These are phyloP conservation scores for Termitomyces sp. DNA, from an alignment of 768 basidiomycete species.

Conservation along the genomic window DNA sequence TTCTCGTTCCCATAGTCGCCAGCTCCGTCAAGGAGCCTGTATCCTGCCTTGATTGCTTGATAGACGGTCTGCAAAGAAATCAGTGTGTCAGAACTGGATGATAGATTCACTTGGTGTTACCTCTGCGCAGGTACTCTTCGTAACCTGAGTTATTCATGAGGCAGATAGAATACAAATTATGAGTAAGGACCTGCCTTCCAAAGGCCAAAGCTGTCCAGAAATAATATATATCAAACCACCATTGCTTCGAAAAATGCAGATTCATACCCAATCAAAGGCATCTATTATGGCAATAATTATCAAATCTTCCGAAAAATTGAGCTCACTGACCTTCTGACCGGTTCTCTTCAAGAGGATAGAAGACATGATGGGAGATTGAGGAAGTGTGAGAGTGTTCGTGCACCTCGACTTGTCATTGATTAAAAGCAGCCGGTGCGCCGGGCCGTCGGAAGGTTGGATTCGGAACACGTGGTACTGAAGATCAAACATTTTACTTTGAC, in stretches of 20 bases:
- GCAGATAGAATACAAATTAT: slow-evolving; percentile 18
- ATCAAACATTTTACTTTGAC: background rate
- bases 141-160: slow-evolving; percentile 45
- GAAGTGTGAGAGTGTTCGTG: slow-evolving; percentile 3
- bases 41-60: slow-evolving; percentile 80
- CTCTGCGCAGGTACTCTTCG: slow-evolving; percentile 53
- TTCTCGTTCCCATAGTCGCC: slow-evolving; percentile 89
- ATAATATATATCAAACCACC: background rate
- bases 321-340: slow-evolving; percentile 42
- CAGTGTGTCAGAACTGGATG: background rate
- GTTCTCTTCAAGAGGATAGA: slow-evolving; percentile 52
- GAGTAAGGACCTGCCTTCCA: slow-evolving; percentile 49
- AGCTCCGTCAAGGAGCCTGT: slow-evolving; percentile 83
- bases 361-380: slow-evolving; percentile 32
- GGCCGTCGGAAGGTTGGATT: background rate
- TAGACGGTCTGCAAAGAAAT: slow-evolving; percentile 58
- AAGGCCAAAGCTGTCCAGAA: slow-evolving; percentile 48
- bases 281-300: slow-evolving; percentile 30
- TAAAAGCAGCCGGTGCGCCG: background rate
- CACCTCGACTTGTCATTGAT: background rate
- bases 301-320: background rate
- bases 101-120: slow-evolving; percentile 26
- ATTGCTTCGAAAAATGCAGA: background rate
- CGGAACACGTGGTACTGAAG: background rate
- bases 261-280: slow-evolving; percentile 66